Percentiles rank a stretch among this genome's conserved stretches.
phyloP scores from a whole-genome alignment of 352 stramenopile species.

The Globisporangium yorkense region DNA sequence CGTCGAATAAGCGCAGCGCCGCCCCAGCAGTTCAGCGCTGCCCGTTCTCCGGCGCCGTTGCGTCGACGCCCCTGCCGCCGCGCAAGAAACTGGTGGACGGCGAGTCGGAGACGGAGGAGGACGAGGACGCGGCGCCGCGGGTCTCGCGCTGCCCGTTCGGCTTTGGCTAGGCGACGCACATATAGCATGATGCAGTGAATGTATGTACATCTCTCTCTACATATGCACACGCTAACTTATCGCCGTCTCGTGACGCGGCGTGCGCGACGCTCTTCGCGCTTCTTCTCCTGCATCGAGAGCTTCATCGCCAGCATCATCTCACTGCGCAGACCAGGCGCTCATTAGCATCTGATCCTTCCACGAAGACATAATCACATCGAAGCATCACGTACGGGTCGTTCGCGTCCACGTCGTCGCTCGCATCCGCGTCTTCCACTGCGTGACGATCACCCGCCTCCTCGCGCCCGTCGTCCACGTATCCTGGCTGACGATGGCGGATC shows the following conservation, averaged over 20 bases:
- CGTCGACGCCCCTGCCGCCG: slow-evolving; percentile 1
- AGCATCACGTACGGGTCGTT: slow-evolving; percentile 37
- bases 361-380: too few relatives aligned
- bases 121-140: slow-evolving; percentile 35
- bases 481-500: slow-evolving; percentile 49
- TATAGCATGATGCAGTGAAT: neutral
- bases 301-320: slow-evolving; percentile 46
- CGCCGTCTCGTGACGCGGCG: slow-evolving; percentile 35
- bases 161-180: slow-evolving; percentile 21
- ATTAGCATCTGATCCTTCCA: neutral
- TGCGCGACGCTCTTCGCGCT: slow-evolving; percentile 40
- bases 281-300: slow-evolving; percentile 64
- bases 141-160: slow-evolving; percentile 57
- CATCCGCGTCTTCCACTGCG: neutral
- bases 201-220: neutral
- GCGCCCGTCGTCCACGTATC: slow-evolving; percentile 14
- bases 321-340: slow-evolving; percentile 13
- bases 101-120: slow-evolving; percentile 20
- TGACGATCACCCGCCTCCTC: neutral
- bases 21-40: slow-evolving; percentile 10
- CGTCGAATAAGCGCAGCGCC: slow-evolving; percentile 17
- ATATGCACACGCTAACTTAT: slow-evolving; percentile 7
- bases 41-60: slow-evolving; percentile 11
- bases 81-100: neutral
- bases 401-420: slow-evolving; percentile 19